These are phyloP conservation scores for Boletus rubescentipes DNA, from an alignment of 768 basidiomycete species.

Conservation along the genomic window DNA sequence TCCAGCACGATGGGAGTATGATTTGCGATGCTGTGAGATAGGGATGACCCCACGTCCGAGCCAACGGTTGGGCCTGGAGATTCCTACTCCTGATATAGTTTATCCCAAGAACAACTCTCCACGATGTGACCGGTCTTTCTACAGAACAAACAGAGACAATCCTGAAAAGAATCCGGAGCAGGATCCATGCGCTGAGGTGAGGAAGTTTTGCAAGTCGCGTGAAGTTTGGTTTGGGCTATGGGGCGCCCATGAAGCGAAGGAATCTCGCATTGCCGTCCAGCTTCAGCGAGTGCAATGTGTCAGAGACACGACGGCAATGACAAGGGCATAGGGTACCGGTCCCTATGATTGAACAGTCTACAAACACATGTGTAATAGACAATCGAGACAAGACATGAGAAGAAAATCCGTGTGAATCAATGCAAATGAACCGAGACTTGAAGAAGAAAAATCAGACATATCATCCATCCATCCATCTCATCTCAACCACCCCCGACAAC, in stretches of 20 bases:
- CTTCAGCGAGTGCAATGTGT: background rate
- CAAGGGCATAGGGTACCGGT: conserved; percentile 22
- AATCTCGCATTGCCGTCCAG: background rate
- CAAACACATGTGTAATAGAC: conserved; percentile 15
- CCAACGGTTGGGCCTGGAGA: background rate
- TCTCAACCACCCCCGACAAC: background rate
- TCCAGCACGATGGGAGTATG: conserved; percentile 1
- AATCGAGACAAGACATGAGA: conserved; percentile 9
- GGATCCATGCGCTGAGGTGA: background rate
- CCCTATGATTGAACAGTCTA: conserved; percentile 17
- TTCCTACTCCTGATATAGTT: background rate
- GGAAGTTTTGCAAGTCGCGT: background rate
- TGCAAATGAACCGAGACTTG: conserved; percentile 14
- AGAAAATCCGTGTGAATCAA: conserved; percentile 21
- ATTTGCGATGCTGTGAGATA: background rate
- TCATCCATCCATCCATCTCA: conserved; percentile 1
- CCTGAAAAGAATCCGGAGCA: background rate
- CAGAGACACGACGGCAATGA: background rate
- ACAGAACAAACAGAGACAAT: conserved; percentile 14
- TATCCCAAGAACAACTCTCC: background rate
- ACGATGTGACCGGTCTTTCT: conserved; percentile 9
- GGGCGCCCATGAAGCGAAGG: background rate
- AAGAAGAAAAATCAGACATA: background rate
- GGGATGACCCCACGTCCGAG: background rate
- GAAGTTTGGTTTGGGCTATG: background rate